Evolutionary conservation across 2,329 filamentous ascomycete species (phyloP).

Genomic region (Neoascochyta sp.): DNA sequence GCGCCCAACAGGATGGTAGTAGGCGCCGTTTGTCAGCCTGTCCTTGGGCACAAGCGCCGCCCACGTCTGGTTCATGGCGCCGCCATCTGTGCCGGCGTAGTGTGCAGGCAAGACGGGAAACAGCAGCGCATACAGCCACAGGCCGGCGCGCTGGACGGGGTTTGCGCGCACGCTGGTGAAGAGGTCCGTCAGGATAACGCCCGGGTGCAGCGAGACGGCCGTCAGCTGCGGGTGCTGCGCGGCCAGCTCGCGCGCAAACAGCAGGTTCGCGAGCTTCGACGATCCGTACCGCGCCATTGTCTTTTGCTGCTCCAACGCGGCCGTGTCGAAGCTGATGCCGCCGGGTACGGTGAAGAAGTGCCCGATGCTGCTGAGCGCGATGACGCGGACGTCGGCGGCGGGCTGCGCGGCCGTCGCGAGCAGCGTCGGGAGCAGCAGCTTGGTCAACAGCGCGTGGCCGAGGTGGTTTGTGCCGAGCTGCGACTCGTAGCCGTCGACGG

Average conservation of each 20-base stretch:
- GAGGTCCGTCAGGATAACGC: conserved; percentile 48
- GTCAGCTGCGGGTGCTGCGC: conserved; percentile 46
- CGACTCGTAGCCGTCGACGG: conserved; percentile 49
- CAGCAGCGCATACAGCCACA: conserved; percentile 27
- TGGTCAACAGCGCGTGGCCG: conserved; percentile 49
- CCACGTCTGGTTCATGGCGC: conserved; percentile 45
- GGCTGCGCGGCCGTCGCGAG: conserved; percentile 40
- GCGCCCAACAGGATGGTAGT: conserved; percentile 39
- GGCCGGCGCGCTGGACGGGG: conserved; percentile 18
- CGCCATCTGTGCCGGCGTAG: conserved; percentile 27
- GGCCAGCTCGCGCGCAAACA: conserved; percentile 45
- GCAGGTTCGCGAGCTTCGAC: conserved; percentile 51
- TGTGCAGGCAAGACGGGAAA: conserved; percentile 27
- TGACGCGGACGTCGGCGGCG: conserved; percentile 45
- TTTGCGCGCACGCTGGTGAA: conserved; percentile 24
- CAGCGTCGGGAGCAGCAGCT: conserved; percentile 45
- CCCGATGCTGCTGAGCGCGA: conserved; percentile 40
- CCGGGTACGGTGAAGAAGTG: conserved; percentile 18
- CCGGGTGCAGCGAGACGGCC: conserved; percentile 47
- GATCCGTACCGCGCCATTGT: conserved; percentile 46
- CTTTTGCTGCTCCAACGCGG: conserved; percentile 24
- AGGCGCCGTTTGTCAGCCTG: conserved; percentile 42
- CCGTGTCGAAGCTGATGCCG: conserved; percentile 38
- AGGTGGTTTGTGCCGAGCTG: conserved; percentile 53
- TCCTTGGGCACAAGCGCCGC: conserved; percentile 34